Evolutionary conservation across 257 asterid genomes (phyloP).

Genomic region (Rauvolfia tetraphylla): DNA sequence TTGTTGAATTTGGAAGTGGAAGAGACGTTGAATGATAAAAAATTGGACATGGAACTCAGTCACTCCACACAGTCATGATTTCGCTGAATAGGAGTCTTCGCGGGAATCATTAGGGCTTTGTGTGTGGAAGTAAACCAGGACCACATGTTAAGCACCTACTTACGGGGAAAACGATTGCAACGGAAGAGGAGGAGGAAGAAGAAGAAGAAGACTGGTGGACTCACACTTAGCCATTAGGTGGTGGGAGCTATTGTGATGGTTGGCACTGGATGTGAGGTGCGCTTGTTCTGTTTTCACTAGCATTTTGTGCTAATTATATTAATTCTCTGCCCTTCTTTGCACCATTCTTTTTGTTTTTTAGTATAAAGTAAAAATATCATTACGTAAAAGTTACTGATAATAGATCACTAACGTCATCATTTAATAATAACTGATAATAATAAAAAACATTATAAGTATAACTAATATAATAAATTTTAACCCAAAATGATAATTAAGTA

Average conservation of each 20-base stretch:
- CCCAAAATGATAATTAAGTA: too few relatives aligned
- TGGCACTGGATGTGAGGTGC: conserved; percentile 3
- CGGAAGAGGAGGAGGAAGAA: background rate
- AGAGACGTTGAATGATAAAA: too few relatives aligned
- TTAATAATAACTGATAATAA: too few relatives aligned
- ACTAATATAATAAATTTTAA: too few relatives aligned
- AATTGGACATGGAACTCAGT: background rate
- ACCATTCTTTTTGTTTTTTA: too few relatives aligned
- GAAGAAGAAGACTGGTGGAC: background rate
- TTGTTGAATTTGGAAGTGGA: conserved; percentile 5
- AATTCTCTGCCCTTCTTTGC: background rate
- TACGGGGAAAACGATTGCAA: conserved; percentile 9
- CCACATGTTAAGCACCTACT: background rate
- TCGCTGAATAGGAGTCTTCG: background rate
- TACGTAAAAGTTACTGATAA: too few relatives aligned
- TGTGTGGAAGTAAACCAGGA: background rate
- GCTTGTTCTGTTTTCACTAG: background rate
- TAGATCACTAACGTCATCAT: too few relatives aligned
- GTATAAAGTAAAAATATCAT: too few relatives aligned
- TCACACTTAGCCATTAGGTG: background rate
- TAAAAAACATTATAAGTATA: too few relatives aligned
- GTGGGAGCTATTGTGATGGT: background rate
- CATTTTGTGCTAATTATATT: background rate
- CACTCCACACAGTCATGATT: background rate
- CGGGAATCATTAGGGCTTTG: background rate